These are phyloP conservation scores for Lentinula detonsa DNA, from an alignment of 768 basidiomycete species.

Conservation along the genomic window DNA sequence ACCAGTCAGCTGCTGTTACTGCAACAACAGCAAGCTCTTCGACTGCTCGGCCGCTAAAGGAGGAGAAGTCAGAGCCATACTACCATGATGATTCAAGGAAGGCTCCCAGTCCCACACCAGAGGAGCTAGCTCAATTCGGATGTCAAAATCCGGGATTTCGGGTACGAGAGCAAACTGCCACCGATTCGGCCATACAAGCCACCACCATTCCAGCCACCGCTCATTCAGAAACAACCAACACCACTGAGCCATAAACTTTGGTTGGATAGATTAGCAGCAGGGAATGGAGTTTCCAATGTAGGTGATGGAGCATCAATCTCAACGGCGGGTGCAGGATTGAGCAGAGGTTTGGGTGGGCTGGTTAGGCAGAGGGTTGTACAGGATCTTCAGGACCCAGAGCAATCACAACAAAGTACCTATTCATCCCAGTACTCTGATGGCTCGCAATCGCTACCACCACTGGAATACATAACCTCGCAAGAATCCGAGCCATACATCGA, in stretches of 20 bases:
- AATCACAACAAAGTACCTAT: not conserved
- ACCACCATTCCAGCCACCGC: constrained; percentile 38
- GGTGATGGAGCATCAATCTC: not conserved
- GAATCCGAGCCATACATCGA: constrained; percentile 39
- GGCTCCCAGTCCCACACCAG: not conserved
- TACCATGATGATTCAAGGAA: not conserved
- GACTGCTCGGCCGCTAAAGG: not conserved
- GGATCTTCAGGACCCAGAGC: constrained; percentile 6
- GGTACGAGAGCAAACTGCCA: constrained; percentile 52
- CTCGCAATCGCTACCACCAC: constrained; percentile 16
- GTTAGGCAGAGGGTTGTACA: not conserved
- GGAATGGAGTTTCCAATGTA: not conserved
- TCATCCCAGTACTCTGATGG: constrained; percentile 6
- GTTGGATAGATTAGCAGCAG: no score
- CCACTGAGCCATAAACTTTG: not conserved
- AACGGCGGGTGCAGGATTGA: not conserved
- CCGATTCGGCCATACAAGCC: constrained; percentile 42
- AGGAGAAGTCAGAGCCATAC: not conserved
- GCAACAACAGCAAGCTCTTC: not conserved
- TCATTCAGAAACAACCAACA: constrained; percentile 13
- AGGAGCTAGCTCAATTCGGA: not conserved
- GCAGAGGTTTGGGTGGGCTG: constrained; percentile 3
- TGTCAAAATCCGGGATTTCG: constrained; percentile 47
- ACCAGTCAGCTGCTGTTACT: no score
- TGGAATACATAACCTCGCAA: constrained; percentile 31